phyloP scores from a whole-genome alignment of 1,284 basidiomycete species.

The Melampsora americana region DNA sequence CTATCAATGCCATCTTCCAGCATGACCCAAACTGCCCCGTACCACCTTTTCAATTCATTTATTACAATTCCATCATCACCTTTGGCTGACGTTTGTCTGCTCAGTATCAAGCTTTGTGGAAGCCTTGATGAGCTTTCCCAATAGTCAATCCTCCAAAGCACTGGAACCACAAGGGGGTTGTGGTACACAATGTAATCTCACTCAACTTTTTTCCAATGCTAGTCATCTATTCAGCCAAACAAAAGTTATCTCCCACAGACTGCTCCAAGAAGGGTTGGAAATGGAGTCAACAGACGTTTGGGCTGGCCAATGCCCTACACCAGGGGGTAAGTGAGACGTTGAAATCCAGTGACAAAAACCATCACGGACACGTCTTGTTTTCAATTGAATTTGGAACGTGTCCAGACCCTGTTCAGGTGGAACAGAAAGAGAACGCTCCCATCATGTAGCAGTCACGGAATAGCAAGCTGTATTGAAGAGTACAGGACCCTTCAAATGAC shows the following conservation, averaged over 20 bases:
- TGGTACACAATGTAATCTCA: not conserved
- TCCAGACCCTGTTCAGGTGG: too few relatives aligned
- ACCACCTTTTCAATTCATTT: not conserved
- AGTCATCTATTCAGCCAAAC: not conserved
- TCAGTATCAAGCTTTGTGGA: not conserved
- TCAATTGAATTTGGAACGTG: too few relatives aligned
- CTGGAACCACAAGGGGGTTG: not conserved
- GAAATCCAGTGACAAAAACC: too few relatives aligned
- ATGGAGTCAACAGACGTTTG: not conserved
- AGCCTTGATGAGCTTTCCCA: not conserved
- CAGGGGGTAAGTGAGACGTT: too few relatives aligned
- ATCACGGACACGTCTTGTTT: too few relatives aligned
- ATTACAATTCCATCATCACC: not conserved
- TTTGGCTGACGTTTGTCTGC: not conserved
- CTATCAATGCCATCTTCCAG: not conserved
- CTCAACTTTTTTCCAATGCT: not conserved
- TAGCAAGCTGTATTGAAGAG: too few relatives aligned
- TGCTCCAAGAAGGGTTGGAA: not conserved
- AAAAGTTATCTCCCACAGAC: not conserved
- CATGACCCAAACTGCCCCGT: not conserved
- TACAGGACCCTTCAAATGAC: too few relatives aligned
- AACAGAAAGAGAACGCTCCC: too few relatives aligned
- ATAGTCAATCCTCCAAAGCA: not conserved
- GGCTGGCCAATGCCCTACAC: not conserved
- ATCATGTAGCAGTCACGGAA: too few relatives aligned